These are phyloP conservation scores for Xylaria sp. DNA, from an alignment of 2,329 filamentous ascomycete genomes.

Conservation along the genomic window DNA sequence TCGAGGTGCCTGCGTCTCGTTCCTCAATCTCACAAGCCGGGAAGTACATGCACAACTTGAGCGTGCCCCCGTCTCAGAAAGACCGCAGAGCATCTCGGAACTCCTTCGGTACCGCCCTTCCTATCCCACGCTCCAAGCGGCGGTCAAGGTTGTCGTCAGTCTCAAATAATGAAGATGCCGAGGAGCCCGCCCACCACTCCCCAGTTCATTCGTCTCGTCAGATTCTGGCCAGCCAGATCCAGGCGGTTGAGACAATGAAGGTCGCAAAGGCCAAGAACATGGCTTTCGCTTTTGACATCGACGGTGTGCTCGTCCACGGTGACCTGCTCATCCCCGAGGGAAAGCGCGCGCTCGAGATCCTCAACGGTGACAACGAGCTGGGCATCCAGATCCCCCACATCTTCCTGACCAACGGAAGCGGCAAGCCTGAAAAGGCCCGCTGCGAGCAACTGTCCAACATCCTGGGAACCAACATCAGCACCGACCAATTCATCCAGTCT, in stretches of 20 bases:
- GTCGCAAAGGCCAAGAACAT: conserved; percentile 69
- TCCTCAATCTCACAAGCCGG: conserved; percentile 63
- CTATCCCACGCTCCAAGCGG: conserved; percentile 66
- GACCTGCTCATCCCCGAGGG: conserved; percentile 65
- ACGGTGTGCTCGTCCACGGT: conserved; percentile 70
- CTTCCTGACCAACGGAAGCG: conserved; percentile 69
- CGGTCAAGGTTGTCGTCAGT: conserved; percentile 63
- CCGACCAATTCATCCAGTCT: conserved; percentile 71
- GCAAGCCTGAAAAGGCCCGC: conserved; percentile 62
- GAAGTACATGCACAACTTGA: conserved; percentile 69
- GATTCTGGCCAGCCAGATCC: conserved; percentile 64
- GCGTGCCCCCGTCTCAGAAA: conserved; percentile 60
- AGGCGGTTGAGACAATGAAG: conserved; percentile 61
- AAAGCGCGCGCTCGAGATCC: conserved; percentile 59
- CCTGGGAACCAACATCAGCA: conserved; percentile 58
- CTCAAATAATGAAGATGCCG: conserved; percentile 38
- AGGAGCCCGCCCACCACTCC: conserved; percentile 46
- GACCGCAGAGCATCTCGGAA: conserved; percentile 66
- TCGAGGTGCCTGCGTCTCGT: conserved; percentile 65
- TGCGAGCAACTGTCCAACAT: conserved; percentile 64
- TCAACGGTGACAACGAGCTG: conserved; percentile 71
- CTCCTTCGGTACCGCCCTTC: conserved; percentile 68
- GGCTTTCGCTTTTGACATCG: conserved; percentile 76
- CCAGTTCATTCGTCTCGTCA: conserved; percentile 58
- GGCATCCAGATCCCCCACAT: conserved; percentile 74